Evolutionary conservation across 257 asterid genomes (phyloP), one percentile per base, ranked within the genome.

Genomic region (Gentiana dahurica): DNA sequence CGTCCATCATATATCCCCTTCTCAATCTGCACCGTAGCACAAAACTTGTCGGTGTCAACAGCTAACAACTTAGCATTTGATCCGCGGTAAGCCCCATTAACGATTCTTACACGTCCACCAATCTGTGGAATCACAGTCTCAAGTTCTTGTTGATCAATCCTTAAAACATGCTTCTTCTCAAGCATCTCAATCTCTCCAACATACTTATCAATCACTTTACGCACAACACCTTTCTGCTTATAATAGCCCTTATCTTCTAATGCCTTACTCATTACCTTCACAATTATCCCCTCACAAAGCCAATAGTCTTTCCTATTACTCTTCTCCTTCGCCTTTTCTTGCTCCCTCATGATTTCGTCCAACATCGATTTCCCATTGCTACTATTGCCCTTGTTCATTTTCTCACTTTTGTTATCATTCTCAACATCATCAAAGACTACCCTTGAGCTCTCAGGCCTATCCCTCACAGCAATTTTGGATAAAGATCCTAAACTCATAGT

Each of bases 101-200:
- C 94, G 44, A 90, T 82, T 78, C 66, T 84, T 57, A 90, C 92
- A 66, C 80, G 86, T 12, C 95, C 96, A 2, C 98, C 98, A 43
- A 84, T 84, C 77, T 91, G 98, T 4, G 98, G 96, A 61, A 85
- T 77, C 70, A 91, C 98, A 0, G 96, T 91, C 81, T 91, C 96
- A 45, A 91, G 86, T 79, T 91, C 98, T 67, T 68, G 90, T 66
- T 91, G 96, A 79, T 91, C 98, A 66, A 91, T 79, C 64, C 96
- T 78, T 76, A 85, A 50, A 1, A 91, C 77, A 65, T 91, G 95
- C 82, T 83, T 91, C 51, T 69, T 91, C 74, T 85, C 96, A 32
- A 91, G 80, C 93, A 87, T 91, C 79, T 87, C 94, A 76, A 87
- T 83, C 74, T 87, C 98, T 60, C 94, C 96, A 55, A 71, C 83